Base-by-base conservation (phyloP, 345 rosid species). In the Rhodomyrtus tomentosa region DNA sequence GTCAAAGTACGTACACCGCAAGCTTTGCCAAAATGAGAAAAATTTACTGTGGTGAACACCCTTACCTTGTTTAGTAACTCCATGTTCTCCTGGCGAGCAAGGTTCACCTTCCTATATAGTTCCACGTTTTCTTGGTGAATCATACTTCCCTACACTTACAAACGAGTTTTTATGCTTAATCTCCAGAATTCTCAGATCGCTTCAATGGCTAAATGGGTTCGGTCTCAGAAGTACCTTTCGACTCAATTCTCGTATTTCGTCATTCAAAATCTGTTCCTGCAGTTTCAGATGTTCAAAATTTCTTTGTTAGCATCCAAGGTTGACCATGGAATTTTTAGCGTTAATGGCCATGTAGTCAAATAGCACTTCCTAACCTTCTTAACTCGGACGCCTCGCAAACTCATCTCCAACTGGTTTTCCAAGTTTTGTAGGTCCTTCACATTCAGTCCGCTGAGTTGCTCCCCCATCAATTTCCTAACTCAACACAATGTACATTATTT, bases 401-500 rank as follows among this genome's bases (percentile, higher is more conserved):
- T 93, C 89, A 90, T 89, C 88, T 95, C 95, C 81, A 94, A 86
- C 86, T 93, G 93, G 83, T 84, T 90, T 86, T 94, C 97, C 56
- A 94, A 84, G 86, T 88, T 89, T 56, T 92, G 92, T 76, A 95
- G 90, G 74, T 93, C 95, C 53, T 86, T 89, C 80, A 92, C 87
- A 32, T 82, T 87, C 79, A 95, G 89, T 68, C 95, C 98, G 86
- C 87, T 86, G 76, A 95, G 93, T 85, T 92, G 95, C 82, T 93
- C 93, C 80, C 98, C 98, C 95, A 93, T 92, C 88, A 95, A 68
- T 86, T 90, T 88, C 88, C 97, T 94, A n/a, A 83, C 81, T 80
- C 74, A 85, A 79, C 53, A 40, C n/a, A 89, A 85, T 83, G 32
- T 83, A 29, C 86, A 55, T 14, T 27, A 81, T 45, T 76, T 32